Base-by-base conservation (phyloP, 805 yeast genomes). In the Lipomyces yamanashiensis region DNA sequence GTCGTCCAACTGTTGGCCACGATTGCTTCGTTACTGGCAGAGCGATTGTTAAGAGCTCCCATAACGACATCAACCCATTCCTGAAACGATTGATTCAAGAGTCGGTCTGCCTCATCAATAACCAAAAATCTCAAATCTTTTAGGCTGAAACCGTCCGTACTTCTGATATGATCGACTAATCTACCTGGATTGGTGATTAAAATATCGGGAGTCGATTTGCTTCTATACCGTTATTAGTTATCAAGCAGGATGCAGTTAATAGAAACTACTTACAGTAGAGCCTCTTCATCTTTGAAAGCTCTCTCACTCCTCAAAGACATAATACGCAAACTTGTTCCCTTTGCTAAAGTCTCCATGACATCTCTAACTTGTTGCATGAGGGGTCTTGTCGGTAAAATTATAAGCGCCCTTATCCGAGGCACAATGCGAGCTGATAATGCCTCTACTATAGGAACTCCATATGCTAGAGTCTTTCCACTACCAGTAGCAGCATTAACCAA, bases 71-170 rank as follows among this genome's bases (percentile, higher is more conserved):
- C 80, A 77, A 89, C 83, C 99, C 99, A 95, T 74, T 92, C 91
- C 76, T 95, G 98, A 76, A 91, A 95, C 13, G 89, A 85, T 74
- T 95, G 98, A 72, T 90, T 91, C 68, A 95, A 88, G 70, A 93
- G 82, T 74, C 99, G 83, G 77, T 93, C 99, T 23, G 99, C 99
- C 79, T 93, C 99, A 77, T 93, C 99, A 88, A 93, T 88, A 4
- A 93, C 96, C 63, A 93, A 81, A 74, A 81, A 93, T 74, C 89
- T 87, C 72, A 93, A 80, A 59, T 87, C 87, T 66, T 89, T 84
- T 70, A 93, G 78, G 2, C 89, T 85, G 73, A 93, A 93, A 1
- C 97, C 98, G 75, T 89, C 89, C 19, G 98, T 93, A 70, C 89
- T 85, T 72, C 92, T 96, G 73, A 93, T 79, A 79, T 93, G 99